Base-by-base conservation (phyloP, 441 rosid genomes). In the Euphorbia celastroides region DNA sequence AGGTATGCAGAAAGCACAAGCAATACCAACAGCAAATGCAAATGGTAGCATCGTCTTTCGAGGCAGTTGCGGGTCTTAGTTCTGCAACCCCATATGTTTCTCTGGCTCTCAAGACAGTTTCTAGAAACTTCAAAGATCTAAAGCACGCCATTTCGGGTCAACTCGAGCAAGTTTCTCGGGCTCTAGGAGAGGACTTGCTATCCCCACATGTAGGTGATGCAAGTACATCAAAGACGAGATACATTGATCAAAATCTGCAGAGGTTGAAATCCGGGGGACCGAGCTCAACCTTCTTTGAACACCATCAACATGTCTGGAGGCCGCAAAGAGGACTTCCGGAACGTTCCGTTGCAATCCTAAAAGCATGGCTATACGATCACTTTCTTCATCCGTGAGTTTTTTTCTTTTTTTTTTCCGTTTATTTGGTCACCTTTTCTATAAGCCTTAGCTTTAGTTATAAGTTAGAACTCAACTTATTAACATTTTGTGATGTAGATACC, bases 321-420 rank as follows among this genome's bases (percentile, higher is more conserved):
- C 89, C 88, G 62, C 89, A 86, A 60, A 67, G 94, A 69, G 89
- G 89, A 27, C 84, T 86, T 30, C 88, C 92, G 2, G 94, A 86
- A 72, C 86, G 82, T n/a, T 67, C 92, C 0, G 87, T 86, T 13
- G 81, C 86, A 0, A 69, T 86, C 69, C 88, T 84, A 9, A 76
- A 84, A 67, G 85, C 88, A 42, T 88, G 89, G 89, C 72, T 85
- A 42, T 85, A 83, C 22, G 88, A 85, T 28, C 88, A 81, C 77
- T 81, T 85, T 73, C 90, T 85, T 63, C 90, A 85, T 58, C 88
- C 88, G 88, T 85, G 55, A 72, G 84, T 36, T 19, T 48, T 48
- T 26, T 7, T 36, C 12, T 23, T 34, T 46, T 16, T 10, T 22
- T 13, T 0, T 17, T 17, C 12, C 27, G 7, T 50, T 17, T 14